Conservation (phyloP, 768 basidiomycete species). For the Leccinum broughii region DNA sequence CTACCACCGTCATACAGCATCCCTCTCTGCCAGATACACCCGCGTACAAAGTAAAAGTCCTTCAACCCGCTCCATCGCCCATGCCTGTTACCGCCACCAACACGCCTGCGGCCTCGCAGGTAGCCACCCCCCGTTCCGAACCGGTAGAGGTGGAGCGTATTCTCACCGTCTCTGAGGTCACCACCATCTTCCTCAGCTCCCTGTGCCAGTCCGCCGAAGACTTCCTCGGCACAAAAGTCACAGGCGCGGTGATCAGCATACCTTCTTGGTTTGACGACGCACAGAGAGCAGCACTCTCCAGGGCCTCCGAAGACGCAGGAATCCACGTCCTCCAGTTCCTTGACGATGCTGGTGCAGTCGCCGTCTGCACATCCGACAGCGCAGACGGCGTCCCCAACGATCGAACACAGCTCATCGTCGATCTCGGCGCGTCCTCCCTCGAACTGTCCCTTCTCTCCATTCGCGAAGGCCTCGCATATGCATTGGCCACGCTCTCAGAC, state of each 20-base stretch:
- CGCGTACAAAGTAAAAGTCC: constrained; percentile 81
- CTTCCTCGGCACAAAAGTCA: constrained; percentile 79
- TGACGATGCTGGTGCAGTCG: constrained; percentile 79
- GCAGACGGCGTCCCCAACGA: constrained; percentile 48
- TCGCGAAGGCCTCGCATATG: constrained; percentile 70
- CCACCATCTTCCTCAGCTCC: constrained; percentile 81
- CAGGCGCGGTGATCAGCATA: constrained; percentile 81
- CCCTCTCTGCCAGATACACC: constrained; percentile 69
- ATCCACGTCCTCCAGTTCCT: constrained; percentile 83
- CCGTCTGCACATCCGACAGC: constrained; percentile 53
- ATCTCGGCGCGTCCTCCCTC: constrained; percentile 76
- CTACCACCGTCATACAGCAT: constrained; percentile 77
- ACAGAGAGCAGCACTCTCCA: constrained; percentile 69
- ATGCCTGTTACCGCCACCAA: constrained; percentile 54
- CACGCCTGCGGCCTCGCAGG: constrained; percentile 65
- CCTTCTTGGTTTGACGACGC: constrained; percentile 72
- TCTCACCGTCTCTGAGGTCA: constrained; percentile 80
- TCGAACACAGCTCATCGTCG: constrained; percentile 78
- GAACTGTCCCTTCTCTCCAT: constrained; percentile 69
- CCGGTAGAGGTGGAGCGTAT: constrained; percentile 67
- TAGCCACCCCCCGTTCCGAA: constrained; percentile 72
- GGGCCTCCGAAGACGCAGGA: constrained; percentile 78
- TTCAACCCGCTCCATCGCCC: constrained; percentile 75
- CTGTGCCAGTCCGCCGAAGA: constrained; percentile 86
- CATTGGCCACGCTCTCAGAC: constrained; percentile 54